These are phyloP conservation scores for Ambrosia trifida DNA, from an alignment of 129 eudicot genomes.

Conservation along the genomic window DNA sequence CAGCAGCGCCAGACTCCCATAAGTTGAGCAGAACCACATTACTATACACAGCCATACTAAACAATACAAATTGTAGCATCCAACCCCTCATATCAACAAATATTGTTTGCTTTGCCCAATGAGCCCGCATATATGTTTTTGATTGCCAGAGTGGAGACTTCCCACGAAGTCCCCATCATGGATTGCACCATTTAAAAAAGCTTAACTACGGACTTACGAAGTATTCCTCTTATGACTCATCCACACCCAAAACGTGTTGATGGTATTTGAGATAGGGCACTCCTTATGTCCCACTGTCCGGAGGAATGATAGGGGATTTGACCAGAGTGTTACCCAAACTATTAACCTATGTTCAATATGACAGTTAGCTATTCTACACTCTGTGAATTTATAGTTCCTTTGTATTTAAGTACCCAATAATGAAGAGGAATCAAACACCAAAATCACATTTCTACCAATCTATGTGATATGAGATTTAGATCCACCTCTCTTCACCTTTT, in stretches of 20 bases:
- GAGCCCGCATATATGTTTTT: too few species aligned
- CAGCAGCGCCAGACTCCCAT: conserved; percentile 14
- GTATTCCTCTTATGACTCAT: too few species aligned
- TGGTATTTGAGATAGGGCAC: too few species aligned
- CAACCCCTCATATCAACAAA: too few species aligned
- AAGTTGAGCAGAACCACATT: neutral
- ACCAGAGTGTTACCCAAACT: neutral
- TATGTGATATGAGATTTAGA: neutral
- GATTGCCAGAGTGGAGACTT: too few species aligned
- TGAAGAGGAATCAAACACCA: neutral
- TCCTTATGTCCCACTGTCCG: too few species aligned
- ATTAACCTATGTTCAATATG: conserved; percentile 5
- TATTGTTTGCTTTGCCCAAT: too few species aligned
- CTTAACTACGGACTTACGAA: too few species aligned
- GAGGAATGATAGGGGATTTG: too few species aligned
- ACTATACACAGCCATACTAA: neutral
- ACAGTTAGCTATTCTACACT: conserved; percentile 7
- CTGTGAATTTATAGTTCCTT: neutral
- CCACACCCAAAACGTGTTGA: too few species aligned
- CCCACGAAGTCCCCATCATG: too few species aligned
- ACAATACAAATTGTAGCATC: neutral
- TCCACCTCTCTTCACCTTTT: neutral
- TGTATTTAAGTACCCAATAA: neutral
- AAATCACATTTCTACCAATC: neutral
- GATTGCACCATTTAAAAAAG: too few species aligned